phyloP scores from a whole-genome alignment of 306 rosid species.

The Urtica urens region DNA sequence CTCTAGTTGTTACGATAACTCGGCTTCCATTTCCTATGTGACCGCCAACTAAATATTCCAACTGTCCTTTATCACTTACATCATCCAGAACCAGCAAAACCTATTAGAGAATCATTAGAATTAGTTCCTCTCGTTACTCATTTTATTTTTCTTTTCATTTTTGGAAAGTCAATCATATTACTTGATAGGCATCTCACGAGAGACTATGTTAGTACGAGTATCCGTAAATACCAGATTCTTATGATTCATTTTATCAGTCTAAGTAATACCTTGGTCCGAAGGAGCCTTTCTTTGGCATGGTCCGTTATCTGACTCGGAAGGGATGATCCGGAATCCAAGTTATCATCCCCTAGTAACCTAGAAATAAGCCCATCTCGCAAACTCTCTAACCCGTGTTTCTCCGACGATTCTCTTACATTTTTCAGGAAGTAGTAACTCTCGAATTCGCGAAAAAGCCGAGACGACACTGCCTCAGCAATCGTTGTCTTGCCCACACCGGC shows the following conservation, averaged over 20 bases:
- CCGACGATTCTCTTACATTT: neutral
- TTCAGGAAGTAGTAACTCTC: neutral
- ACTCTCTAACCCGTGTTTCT: neutral
- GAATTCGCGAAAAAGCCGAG: neutral
- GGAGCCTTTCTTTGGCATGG: neutral
- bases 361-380: neutral
- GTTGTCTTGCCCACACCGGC: neutral
- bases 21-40: neutral
- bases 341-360: neutral
- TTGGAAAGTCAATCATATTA: no score
- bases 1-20: constrained; percentile 10
- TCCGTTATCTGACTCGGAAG: neutral
- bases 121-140: no score
- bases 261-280: neutral
- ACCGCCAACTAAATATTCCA: neutral
- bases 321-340: neutral
- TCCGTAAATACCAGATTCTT: no score
- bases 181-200: no score
- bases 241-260: no score
- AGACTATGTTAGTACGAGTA: no score
- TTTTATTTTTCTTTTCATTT: no score
- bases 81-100: constrained; percentile 13
- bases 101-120: no score
- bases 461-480: neutral
- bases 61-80: neutral